Evolutionary conservation across 208 protist genomes (phyloP).

Genomic region (Kentomonas sorsogonicus): DNA sequence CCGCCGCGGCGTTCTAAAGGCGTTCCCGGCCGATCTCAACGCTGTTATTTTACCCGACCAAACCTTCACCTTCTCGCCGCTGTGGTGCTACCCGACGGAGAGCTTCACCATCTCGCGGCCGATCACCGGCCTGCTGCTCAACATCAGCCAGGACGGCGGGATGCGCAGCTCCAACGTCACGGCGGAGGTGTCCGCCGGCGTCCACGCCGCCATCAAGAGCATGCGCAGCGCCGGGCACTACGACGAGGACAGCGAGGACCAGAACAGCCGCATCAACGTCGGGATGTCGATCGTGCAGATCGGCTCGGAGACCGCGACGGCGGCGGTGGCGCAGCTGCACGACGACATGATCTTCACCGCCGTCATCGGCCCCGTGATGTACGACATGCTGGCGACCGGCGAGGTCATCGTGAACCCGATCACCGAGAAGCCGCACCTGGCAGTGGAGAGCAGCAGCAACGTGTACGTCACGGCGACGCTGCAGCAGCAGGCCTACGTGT

Average conservation of each 20-base stretch:
- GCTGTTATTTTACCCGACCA: not conserved
- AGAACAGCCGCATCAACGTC: not conserved
- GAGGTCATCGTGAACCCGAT: slow-evolving; percentile 24
- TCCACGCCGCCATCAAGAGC: no score
- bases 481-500: slow-evolving; percentile 44
- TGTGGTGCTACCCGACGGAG: slow-evolving; percentile 13
- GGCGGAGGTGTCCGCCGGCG: no score
- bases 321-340: no score
- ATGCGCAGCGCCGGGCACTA: no score
- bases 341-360: slow-evolving; percentile 7
- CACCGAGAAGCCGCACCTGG: slow-evolving; percentile 5
- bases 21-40: not conserved
- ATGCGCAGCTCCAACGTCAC: no score
- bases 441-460: slow-evolving; percentile 10
- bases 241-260: not conserved
- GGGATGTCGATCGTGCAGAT: not conserved
- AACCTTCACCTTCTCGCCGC: not conserved
- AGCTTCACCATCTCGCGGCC: not conserved
- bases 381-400: not conserved
- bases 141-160: slow-evolving; percentile 3
- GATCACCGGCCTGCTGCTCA: slow-evolving; percentile 11
- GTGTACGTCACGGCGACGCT: slow-evolving; percentile 34
- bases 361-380: not conserved
- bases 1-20: slow-evolving; percentile 14
- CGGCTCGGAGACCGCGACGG: not conserved